Percentiles rank a stretch among this genome's conserved stretches.
Conservation (phyloP, 179 eudicot species). For the Corrigiola litoralis region DNA sequence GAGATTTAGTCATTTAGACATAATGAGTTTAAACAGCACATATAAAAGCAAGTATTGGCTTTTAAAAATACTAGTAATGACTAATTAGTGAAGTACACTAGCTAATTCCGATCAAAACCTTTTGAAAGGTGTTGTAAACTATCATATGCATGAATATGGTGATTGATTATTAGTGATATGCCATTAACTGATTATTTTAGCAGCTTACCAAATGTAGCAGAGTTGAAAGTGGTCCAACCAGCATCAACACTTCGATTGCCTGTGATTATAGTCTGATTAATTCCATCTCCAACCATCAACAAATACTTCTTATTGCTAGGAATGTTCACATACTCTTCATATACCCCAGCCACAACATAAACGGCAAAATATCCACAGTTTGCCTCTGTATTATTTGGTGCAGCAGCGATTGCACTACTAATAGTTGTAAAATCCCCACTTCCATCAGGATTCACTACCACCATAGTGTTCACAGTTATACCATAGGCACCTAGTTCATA, state of each 20-base stretch:
- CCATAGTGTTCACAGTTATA: constrained; percentile 25
- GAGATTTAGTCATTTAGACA: no score
- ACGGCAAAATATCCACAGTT: constrained; percentile 36
- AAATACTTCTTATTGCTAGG: constrained; percentile 27
- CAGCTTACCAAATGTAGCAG: constrained; percentile 46
- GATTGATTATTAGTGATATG: no score
- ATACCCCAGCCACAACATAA: constrained; percentile 34
- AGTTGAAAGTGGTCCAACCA: constrained; percentile 38
- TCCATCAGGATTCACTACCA: constrained; percentile 37
- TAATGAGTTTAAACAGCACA: no score
- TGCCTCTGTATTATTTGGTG: constrained; percentile 24
- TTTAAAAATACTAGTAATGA: no score
- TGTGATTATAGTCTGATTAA: constrained; percentile 40
- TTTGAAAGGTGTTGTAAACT: no score
- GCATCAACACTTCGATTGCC: constrained; percentile 33
- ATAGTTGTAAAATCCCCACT: constrained; percentile 37
- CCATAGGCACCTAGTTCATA: constrained; percentile 5
- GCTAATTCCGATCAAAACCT: no score
- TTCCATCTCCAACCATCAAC: constrained; percentile 43
- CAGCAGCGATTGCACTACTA: constrained; percentile 34
- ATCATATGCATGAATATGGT: no score
- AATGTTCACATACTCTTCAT: constrained; percentile 37
- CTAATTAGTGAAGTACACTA: no score
- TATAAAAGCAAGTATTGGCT: no score
- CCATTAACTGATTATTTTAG: no score